Base-by-base conservation (phyloP, 192 early-diverging fungal genomes). In the Piromyces sp. region DNA sequence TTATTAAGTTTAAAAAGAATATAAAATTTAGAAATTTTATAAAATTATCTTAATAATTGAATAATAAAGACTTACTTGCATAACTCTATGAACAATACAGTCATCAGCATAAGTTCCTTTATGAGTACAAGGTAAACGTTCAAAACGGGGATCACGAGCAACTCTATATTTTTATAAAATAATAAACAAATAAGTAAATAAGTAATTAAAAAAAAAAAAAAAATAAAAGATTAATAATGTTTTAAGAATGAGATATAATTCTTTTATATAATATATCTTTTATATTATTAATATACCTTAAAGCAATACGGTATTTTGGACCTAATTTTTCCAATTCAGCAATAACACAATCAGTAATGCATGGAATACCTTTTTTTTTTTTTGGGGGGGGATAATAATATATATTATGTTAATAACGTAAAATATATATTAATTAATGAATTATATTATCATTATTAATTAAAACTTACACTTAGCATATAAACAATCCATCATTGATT, bases 71-170 rank as follows among this genome's bases (percentile, higher is more conserved):
- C 37, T 17, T 68, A 87, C 87, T 82, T 88, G 87, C 85, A 85
- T 93, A 31, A 98, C 89, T 17, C 98, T 87, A 80, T 97, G 90
- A 5, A 98, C 96, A 81, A 99, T 88, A 84, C 98, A 99, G 89
- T 99, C 98, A 90, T 99, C 98, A 16, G 98, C 98, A 90, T 99
- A 99, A 2, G 96, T 97, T 40, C 98, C 97, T 82, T 95, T 97
- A 86, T 99, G 98, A 79, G 95, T 92, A 87, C 98, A 98, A 26
- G 96, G 94, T 80, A 99, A 86, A 17, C 97, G 88, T 82, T 98
- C 96, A 84, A 99, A 99, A 78, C 98, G 88, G n/a, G 97, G 97
- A 85, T 99, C 98, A 19, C 98, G 90, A 2, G 98, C 98, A 30
- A 96, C 91, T 29, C 94, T 93, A 80, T 30, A 29, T 33, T n/a